These are phyloP conservation scores for Trypanosoma melophagium DNA, from an alignment of 208 protist genomes.

Conservation along the genomic window DNA sequence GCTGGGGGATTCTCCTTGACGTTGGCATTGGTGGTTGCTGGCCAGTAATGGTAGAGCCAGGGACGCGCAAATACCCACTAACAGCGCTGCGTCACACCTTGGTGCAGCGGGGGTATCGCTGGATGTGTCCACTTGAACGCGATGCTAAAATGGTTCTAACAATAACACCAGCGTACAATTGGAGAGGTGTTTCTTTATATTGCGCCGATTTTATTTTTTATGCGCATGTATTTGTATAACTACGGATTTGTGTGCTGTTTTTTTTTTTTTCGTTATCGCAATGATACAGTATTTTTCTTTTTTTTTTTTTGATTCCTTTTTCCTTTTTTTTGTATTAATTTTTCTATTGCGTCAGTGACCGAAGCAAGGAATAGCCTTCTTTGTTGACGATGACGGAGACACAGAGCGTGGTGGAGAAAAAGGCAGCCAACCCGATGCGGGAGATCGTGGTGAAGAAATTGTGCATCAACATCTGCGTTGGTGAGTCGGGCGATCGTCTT, in stretches of 20 bases:
- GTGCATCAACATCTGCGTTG: constrained; percentile 99
- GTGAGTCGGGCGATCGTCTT: constrained; percentile 98
- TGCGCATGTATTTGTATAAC: neutral
- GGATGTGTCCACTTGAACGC: constrained; percentile 33
- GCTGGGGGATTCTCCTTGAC: constrained; percentile 46
- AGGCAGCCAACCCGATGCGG: constrained; percentile 95
- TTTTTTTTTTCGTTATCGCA: constrained; percentile 8
- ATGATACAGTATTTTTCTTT: constrained; percentile 9
- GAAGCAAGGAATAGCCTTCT: constrained; percentile 20
- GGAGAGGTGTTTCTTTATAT: neutral
- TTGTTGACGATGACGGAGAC: constrained; percentile 19
- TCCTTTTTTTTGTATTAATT: neutral
- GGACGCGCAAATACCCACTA: constrained; percentile 39
- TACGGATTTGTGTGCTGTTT: neutral
- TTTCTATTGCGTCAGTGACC: constrained; percentile 18
- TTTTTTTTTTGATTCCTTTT: too few relatives aligned
- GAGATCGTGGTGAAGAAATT: constrained; percentile 99
- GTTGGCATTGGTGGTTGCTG: constrained; percentile 33
- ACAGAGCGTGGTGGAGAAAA: constrained; percentile 61
- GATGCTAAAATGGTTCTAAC: too few relatives aligned
- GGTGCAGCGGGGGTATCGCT: constrained; percentile 24
- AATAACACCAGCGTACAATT: neutral
- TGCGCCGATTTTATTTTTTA: neutral
- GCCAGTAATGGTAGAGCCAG: constrained; percentile 42
- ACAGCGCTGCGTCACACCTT: constrained; percentile 27